Percentiles rank a stretch among this genome's conserved stretches.
These are phyloP conservation scores for Ophiostoma himal-ulmi DNA, from an alignment of 2,329 filamentous ascomycete species.

Conservation along the genomic window DNA sequence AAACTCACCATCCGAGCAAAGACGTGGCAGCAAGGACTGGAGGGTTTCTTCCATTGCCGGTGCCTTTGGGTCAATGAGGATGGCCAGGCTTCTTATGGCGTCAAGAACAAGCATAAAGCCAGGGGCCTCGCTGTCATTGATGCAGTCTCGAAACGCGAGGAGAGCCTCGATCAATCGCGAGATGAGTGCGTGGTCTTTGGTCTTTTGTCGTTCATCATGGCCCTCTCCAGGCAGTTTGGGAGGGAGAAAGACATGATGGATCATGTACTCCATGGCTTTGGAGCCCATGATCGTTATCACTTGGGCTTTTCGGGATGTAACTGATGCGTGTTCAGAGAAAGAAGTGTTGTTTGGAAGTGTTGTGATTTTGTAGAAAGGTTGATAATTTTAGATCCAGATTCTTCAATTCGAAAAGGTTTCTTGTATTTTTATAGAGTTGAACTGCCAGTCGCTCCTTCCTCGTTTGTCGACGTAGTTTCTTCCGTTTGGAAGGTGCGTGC, in stretches of 20 bases:
- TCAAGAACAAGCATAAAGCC: not conserved
- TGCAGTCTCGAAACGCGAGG: not conserved
- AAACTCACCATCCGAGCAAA: not conserved
- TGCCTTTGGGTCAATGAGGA: not conserved
- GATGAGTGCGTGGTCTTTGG: not conserved
- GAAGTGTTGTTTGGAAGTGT: no score
- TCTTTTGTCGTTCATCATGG: not conserved
- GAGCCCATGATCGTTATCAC: not conserved
- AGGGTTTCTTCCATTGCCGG: not conserved
- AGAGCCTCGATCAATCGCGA: not conserved
- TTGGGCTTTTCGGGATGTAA: no score
- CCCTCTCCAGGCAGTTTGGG: constrained; percentile 9
- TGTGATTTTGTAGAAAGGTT: no score
- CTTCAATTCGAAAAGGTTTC: no score
- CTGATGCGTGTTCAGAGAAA: no score
- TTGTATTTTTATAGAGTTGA: no score
- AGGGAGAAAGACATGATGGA: constrained; percentile 16
- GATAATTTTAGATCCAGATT: no score
- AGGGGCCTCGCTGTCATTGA: not conserved
- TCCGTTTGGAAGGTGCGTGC: no score
- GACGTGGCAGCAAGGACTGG: not conserved
- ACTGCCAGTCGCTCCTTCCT: no score
- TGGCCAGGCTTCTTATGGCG: not conserved
- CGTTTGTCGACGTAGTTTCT: no score
- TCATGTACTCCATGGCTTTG: not conserved